A percentile compares a stretch with the other conserved stretches of the same genome.
Evolutionary conservation across 352 stramenopile species (phyloP).

Genomic region (Plasmopara viticola): DNA sequence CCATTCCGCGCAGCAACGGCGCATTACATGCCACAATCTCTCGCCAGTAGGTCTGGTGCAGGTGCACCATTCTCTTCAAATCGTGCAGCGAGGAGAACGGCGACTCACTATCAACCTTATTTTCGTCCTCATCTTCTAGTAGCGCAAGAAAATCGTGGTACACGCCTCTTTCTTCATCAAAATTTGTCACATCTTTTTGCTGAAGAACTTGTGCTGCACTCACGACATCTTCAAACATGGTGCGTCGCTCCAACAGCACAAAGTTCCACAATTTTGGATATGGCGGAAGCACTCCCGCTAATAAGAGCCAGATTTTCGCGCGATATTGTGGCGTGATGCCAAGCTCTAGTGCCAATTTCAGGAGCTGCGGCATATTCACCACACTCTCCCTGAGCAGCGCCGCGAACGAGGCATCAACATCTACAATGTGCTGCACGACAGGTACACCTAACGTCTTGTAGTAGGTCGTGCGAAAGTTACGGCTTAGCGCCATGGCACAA

Average conservation of each 20-base stretch:
- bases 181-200: constrained; percentile 12
- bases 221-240: constrained; percentile 66
- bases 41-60: constrained; percentile 42
- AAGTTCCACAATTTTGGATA: constrained; percentile 63
- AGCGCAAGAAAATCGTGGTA: constrained; percentile 25
- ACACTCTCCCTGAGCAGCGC: constrained; percentile 47
- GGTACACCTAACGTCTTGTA: constrained; percentile 85
- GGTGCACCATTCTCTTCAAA: constrained; percentile 25
- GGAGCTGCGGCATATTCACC: constrained; percentile 60
- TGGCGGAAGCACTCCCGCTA: constrained; percentile 45
- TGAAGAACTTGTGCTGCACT: constrained; percentile 45
- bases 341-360: constrained; percentile 70
- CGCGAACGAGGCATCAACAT: constrained; percentile 69
- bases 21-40: constrained; percentile 26
- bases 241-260: constrained; percentile 34
- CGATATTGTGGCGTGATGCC: constrained; percentile 54
- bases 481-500: constrained; percentile 45
- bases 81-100: constrained; percentile 5
- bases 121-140: constrained; percentile 5
- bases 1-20: constrained; percentile 30
- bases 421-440: constrained; percentile 77
- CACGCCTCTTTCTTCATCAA: constrained; percentile 8
- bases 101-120: not conserved
- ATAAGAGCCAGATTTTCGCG: constrained; percentile 49
- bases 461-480: constrained; percentile 79